Evolutionary conservation across 139 green algal species (phyloP).

Genomic region (Micractinium conductrix): DNA sequence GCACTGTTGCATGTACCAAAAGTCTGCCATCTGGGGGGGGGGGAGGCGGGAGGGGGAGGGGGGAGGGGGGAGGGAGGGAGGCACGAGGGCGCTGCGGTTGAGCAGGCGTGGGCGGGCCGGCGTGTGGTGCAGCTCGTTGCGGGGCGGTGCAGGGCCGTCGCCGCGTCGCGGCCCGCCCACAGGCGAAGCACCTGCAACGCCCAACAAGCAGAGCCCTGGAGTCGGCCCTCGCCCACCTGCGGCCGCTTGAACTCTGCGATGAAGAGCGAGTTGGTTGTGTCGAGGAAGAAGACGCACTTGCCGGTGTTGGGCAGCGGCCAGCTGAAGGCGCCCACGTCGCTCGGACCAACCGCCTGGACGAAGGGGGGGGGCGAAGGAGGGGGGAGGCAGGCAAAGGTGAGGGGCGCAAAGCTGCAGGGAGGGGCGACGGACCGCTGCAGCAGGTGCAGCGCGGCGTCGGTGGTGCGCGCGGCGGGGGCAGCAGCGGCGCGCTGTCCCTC

Average conservation of each 20-base stretch:
- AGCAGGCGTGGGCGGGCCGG: neutral
- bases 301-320: slow-evolving; percentile 46
- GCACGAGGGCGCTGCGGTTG: neutral
- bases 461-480: too few species aligned
- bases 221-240: neutral
- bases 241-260: slow-evolving; percentile 23
- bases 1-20: slow-evolving; percentile 10
- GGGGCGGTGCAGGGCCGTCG: too few species aligned
- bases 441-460: too few species aligned
- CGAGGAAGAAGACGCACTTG: slow-evolving; percentile 37
- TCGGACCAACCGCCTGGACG: neutral
- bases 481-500: too few species aligned
- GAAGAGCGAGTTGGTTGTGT: slow-evolving; percentile 36
- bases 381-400: too few species aligned
- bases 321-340: slow-evolving; percentile 47
- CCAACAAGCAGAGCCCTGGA: too few species aligned
- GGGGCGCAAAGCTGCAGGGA: too few species aligned
- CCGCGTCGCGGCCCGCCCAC: too few species aligned
- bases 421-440: too few species aligned
- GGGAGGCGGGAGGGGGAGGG: neutral
- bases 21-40: slow-evolving; percentile 8
- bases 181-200: too few species aligned
- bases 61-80: neutral
- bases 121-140: neutral
- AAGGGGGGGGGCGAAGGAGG: too few species aligned